Conservation (phyloP, 441 rosid species). For the Metrosideros polymorpha region DNA sequence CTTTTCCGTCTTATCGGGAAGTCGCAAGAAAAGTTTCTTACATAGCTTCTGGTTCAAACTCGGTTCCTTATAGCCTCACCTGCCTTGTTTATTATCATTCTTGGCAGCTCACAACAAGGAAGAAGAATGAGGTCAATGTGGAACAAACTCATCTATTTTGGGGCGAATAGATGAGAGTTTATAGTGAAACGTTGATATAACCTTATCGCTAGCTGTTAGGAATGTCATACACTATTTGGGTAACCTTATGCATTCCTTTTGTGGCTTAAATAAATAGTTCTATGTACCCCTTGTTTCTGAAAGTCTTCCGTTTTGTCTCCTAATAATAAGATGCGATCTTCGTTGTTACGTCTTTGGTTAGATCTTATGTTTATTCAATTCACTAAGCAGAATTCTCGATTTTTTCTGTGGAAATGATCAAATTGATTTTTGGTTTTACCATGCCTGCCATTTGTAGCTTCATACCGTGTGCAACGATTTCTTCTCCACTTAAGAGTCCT, state of each 20-base stretch:
- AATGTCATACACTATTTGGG: not conserved
- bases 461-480: not conserved
- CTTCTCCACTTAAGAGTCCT: not conserved
- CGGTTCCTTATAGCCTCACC: not conserved
- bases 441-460: not conserved
- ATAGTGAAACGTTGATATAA: not conserved
- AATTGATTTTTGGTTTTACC: not conserved
- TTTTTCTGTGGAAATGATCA: not conserved
- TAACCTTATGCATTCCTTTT: not conserved
- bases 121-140: not conserved
- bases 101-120: not conserved
- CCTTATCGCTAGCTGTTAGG: not conserved
- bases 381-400: not conserved
- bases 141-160: not conserved
- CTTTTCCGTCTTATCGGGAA: rapidly evolving
- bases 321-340: not conserved
- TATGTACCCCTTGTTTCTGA: not conserved
- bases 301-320: not conserved
- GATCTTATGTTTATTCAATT: not conserved
- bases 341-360: rapidly evolving
- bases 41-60: not conserved
- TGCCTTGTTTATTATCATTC: not conserved
- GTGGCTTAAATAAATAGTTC: not conserved
- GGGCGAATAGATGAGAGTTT: not conserved
- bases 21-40: not conserved